These are phyloP conservation scores for Boletus eberwhitei DNA, from an alignment of 768 basidiomycete species.

Conservation along the genomic window DNA sequence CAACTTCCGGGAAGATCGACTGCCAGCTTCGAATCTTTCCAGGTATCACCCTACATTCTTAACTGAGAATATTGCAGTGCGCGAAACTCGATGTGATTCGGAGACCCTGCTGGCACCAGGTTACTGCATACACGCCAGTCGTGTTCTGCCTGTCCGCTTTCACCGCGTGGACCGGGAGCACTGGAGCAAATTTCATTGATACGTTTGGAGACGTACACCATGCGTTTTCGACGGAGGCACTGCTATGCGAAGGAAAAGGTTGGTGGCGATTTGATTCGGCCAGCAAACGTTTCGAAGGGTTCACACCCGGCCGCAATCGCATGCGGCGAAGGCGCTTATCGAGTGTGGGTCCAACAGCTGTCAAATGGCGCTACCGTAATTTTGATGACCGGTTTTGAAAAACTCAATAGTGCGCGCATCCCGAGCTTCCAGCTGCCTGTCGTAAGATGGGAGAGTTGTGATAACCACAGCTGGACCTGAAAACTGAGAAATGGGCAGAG, in stretches of 20 bases:
- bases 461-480: neutral
- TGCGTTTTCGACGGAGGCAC: neutral
- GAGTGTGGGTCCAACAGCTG: neutral
- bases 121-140: neutral
- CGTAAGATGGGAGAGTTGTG: slow-evolving; percentile 4
- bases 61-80: neutral
- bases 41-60: neutral
- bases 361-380: neutral
- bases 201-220: neutral
- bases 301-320: neutral
- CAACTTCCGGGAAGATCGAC: neutral
- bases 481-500: neutral
- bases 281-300: neutral
- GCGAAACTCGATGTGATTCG: neutral
- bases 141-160: neutral
- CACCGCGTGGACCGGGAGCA: neutral
- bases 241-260: neutral
- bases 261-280: neutral
- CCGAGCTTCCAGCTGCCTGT: neutral
- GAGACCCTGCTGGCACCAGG: neutral
- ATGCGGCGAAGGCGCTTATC: neutral
- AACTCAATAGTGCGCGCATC: too few relatives aligned
- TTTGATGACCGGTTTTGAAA: neutral
- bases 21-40: neutral
- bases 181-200: neutral